Evolutionary conservation across 108 stramenopile species (phyloP).

Genomic region (Nannochloropsis salina): DNA sequence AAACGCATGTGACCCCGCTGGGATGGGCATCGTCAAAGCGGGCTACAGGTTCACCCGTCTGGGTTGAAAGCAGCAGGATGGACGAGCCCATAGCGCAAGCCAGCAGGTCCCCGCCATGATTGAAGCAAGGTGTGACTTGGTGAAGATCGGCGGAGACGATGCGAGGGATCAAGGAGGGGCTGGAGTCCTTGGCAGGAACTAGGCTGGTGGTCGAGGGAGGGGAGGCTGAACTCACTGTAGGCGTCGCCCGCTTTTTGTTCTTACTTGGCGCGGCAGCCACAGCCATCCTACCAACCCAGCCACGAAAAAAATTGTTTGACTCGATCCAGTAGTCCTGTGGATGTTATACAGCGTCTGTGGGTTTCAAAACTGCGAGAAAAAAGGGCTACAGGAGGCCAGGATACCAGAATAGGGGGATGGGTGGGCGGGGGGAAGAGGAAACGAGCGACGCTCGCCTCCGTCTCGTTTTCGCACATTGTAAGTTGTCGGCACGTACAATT

Average conservation of each 20-base stretch:
- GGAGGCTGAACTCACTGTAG: background rate
- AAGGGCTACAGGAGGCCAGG: no score
- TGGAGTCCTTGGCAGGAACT: background rate
- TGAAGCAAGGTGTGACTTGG: background rate
- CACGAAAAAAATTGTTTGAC: no score
- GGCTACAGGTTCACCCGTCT: background rate
- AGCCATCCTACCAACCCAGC: background rate
- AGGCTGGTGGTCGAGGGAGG: background rate
- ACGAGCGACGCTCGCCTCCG: no score
- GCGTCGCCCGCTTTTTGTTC: background rate
- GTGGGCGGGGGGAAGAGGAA: no score
- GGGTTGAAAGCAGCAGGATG: background rate
- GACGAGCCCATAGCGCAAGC: background rate
- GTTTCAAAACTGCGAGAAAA: no score
- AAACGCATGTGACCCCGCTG: background rate
- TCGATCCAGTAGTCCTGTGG: no score
- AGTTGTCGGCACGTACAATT: no score
- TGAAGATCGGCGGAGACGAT: background rate
- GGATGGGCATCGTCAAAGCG: conserved; percentile 14
- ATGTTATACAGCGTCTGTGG: no score
- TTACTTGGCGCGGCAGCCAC: background rate
- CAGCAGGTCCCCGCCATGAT: background rate
- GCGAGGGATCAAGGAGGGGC: background rate
- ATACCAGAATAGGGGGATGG: no score
- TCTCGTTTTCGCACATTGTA: no score